A percentile compares a stretch with the other conserved stretches of the same genome.
These are phyloP conservation scores for Knoxia roxburghii DNA, from an alignment of 257 asterid species.

Conservation along the genomic window DNA sequence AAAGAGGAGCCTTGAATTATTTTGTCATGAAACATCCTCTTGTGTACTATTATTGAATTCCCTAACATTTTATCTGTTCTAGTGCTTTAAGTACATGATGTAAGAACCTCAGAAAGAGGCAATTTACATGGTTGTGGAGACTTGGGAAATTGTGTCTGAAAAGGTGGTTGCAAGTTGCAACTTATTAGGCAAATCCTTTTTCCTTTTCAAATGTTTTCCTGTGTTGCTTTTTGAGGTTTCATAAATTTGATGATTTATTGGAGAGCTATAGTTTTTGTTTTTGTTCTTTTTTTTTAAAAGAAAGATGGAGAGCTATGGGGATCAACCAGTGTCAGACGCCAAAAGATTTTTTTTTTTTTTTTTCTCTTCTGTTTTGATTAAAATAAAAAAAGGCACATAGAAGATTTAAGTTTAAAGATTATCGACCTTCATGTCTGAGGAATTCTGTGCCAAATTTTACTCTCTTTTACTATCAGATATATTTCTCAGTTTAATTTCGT, in stretches of 20 bases:
- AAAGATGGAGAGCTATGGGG: too few species aligned
- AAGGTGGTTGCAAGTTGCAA: neutral
- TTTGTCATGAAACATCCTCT: too few species aligned
- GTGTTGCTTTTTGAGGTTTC: neutral
- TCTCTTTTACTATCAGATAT: neutral
- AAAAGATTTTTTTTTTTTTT: too few species aligned
- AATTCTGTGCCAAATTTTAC: neutral
- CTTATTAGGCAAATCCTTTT: neutral
- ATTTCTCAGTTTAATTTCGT: neutral
- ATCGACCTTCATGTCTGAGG: neutral
- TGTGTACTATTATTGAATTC: too few species aligned
- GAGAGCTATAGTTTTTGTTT: too few species aligned
- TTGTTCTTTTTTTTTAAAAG: too few species aligned
- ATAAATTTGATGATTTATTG: neutral
- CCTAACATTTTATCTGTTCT: neutral
- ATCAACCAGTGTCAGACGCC: neutral
- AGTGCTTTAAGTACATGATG: neutral
- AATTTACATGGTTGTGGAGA: neutral
- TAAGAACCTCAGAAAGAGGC: neutral
- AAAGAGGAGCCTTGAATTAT: too few species aligned
- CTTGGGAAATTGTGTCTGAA: neutral
- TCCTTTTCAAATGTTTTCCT: neutral
- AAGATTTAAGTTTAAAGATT: neutral
- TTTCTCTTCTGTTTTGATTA: too few species aligned
- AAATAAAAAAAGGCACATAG: neutral